These are phyloP conservation scores for Lenzites betulinus DNA, from an alignment of 768 basidiomycete species.

Conservation along the genomic window DNA sequence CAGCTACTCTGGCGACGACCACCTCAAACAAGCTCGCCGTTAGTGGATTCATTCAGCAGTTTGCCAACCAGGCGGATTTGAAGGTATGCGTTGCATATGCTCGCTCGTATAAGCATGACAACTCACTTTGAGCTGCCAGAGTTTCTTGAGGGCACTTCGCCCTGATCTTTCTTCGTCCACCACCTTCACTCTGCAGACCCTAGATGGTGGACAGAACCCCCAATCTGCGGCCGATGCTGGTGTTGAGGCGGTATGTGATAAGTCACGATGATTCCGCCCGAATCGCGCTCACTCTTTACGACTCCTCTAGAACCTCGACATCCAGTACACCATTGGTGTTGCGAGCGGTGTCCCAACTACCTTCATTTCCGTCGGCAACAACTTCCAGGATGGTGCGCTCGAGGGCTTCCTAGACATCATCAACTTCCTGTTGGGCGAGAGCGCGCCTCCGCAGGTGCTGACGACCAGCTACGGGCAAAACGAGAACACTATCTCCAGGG, in stretches of 20 bases:
- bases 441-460: conserved; percentile 32
- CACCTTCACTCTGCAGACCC: conserved; percentile 30
- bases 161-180: conserved; percentile 27
- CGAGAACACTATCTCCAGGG: conserved; percentile 29
- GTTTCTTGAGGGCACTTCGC: conserved; percentile 28
- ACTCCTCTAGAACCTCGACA: conserved; percentile 35
- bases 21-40: conserved; percentile 32
- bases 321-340: conserved; percentile 39
- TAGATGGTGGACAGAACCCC: conserved; percentile 34
- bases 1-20: conserved; percentile 32
- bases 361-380: conserved; percentile 37
- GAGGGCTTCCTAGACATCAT: conserved; percentile 37
- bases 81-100: conserved; percentile 15
- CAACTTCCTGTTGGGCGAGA: conserved; percentile 30
- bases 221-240: conserved; percentile 28
- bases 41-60: conserved; percentile 36
- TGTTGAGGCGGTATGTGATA: conserved; percentile 30
- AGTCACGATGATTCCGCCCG: conserved; percentile 33
- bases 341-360: conserved; percentile 34
- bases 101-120: too few relatives aligned
- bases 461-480: conserved; percentile 39
- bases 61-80: conserved; percentile 32
- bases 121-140: conserved; percentile 42
- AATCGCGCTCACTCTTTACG: conserved; percentile 33
- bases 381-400: conserved; percentile 31